Percentiles rank a stretch among this genome's conserved stretches.
These are phyloP conservation scores for Harringtonia lauricola DNA, from an alignment of 2,329 filamentous ascomycete genomes.

Conservation along the genomic window DNA sequence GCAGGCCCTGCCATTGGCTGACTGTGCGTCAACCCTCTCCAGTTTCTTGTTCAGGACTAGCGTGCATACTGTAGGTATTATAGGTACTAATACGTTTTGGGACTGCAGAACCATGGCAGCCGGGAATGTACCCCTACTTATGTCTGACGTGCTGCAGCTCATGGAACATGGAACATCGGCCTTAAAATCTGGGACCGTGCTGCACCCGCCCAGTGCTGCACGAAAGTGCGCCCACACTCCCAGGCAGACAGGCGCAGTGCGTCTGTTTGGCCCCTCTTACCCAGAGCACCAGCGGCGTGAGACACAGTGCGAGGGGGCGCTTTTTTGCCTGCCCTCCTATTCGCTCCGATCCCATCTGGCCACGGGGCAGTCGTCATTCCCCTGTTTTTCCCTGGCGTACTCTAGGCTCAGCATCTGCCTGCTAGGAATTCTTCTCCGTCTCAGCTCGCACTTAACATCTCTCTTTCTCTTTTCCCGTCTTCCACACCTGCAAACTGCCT, in stretches of 20 bases:
- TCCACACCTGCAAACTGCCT: too few relatives aligned
- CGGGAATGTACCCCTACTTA: too few relatives aligned
- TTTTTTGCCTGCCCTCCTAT: conserved; percentile 3
- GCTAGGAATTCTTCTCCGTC: conserved; percentile 1
- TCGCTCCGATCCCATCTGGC: conserved; percentile 1
- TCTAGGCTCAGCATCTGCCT: background rate
- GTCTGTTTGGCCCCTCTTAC: too few relatives aligned
- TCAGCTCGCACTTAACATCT: background rate
- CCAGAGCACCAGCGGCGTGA: too few relatives aligned
- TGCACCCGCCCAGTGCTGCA: too few relatives aligned
- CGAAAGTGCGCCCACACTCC: too few relatives aligned
- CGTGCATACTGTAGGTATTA: background rate
- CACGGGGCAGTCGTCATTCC: conserved; percentile 9
- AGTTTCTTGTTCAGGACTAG: background rate
- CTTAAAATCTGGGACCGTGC: too few relatives aligned
- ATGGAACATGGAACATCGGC: too few relatives aligned
- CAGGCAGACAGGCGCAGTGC: too few relatives aligned
- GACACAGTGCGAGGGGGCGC: conserved; percentile 1
- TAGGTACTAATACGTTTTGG: too few relatives aligned
- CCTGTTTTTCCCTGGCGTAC: background rate
- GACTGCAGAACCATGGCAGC: too few relatives aligned
- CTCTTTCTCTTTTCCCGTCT: background rate
- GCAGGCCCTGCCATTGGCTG: background rate
- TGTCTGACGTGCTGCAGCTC: too few relatives aligned
- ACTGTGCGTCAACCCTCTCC: background rate